These are phyloP conservation scores for Scheffersomyces ergatensis DNA, from an alignment of 805 yeast species.

Conservation along the genomic window DNA sequence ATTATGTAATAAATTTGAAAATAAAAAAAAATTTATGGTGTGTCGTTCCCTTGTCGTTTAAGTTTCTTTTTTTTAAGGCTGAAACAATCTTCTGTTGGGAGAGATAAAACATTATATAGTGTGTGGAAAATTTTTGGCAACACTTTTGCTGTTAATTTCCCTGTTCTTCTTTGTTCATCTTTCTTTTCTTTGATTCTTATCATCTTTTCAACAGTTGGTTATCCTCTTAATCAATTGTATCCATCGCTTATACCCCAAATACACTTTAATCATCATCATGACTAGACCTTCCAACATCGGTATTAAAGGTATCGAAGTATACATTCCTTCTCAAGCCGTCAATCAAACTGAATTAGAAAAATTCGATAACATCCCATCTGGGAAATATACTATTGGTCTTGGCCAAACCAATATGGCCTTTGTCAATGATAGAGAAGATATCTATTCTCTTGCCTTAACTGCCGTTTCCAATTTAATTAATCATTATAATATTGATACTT, in stretches of 20 bases:
- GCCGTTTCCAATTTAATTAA: constrained; percentile 72
- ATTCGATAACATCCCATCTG: constrained; percentile 82
- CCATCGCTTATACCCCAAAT: neutral
- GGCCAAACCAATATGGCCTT: constrained; percentile 99
- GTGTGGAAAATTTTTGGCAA: constrained; percentile 1
- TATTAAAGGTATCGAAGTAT: constrained; percentile 92
- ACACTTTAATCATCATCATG: constrained; percentile 9
- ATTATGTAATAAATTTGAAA: too few relatives aligned
- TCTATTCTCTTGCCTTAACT: constrained; percentile 92
- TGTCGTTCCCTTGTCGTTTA: too few relatives aligned
- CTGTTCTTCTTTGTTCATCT: neutral
- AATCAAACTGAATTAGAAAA: constrained; percentile 85
- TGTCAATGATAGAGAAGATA: constrained; percentile 96
- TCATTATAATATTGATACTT: constrained; percentile 80
- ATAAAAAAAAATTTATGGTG: too few relatives aligned
- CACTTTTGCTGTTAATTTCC: too few relatives aligned
- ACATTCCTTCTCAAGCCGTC: constrained; percentile 71
- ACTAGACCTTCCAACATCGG: constrained; percentile 67
- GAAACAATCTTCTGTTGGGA: too few relatives aligned
- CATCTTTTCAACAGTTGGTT: constrained; percentile 1
- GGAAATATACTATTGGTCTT: constrained; percentile 96
- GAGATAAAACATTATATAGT: too few relatives aligned
- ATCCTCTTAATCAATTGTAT: neutral
- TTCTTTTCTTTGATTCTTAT: neutral
- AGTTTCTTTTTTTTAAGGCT: too few relatives aligned